phyloP scores from a whole-genome alignment of 2,329 filamentous ascomycete species.

The Aspergillus texensis region DNA sequence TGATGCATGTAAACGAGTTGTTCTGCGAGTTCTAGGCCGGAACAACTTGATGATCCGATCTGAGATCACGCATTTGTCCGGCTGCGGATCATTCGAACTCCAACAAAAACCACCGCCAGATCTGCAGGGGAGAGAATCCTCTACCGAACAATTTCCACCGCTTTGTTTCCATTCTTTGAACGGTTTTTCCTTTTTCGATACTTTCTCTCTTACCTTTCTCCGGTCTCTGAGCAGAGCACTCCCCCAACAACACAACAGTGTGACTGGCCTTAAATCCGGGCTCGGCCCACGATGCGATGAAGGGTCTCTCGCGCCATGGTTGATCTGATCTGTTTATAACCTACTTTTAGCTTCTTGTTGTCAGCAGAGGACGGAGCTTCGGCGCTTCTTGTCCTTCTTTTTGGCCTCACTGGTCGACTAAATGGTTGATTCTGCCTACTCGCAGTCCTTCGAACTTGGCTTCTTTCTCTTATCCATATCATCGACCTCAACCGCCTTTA shows the following conservation, averaged over 20 bases:
- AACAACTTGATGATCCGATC: slow-evolving; percentile 21
- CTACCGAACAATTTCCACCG: background rate
- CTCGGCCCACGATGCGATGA: slow-evolving; percentile 23
- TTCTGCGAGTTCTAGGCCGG: slow-evolving; percentile 11
- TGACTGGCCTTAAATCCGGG: slow-evolving; percentile 10
- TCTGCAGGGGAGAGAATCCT: background rate
- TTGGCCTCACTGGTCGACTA: background rate
- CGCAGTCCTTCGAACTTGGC: background rate
- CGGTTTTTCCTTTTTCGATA: background rate
- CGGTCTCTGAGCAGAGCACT: background rate
- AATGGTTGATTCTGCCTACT: background rate
- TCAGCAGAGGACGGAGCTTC: background rate
- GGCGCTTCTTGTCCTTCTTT: background rate
- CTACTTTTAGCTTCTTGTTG: background rate
- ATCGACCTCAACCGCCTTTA: background rate
- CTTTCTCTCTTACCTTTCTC: background rate
- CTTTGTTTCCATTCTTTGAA: background rate
- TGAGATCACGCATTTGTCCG: slow-evolving; percentile 5
- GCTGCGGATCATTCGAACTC: slow-evolving; percentile 10
- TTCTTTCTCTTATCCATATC: background rate
- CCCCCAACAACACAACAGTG: slow-evolving; percentile 2
- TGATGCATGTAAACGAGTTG: background rate
- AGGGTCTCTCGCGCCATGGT: slow-evolving; percentile 15
- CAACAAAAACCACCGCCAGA: slow-evolving; percentile 4
- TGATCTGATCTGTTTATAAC: slow-evolving; percentile 14